Percentiles rank a stretch among this genome's conserved stretches.
phyloP scores from a whole-genome alignment of 169 alveolate species.

The Plasmodium vinckei region DNA sequence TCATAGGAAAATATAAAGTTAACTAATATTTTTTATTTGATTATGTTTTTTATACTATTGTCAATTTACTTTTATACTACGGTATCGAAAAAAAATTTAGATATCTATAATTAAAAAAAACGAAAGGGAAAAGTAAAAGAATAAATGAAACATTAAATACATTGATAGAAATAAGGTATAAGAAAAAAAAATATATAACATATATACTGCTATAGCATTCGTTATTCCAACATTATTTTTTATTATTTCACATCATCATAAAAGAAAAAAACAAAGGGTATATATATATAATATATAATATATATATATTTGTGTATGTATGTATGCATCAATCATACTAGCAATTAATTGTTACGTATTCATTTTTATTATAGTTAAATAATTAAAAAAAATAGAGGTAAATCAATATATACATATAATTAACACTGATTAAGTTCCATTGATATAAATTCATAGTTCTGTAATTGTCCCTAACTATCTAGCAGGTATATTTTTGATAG shows the following conservation, averaged over 20 bases:
- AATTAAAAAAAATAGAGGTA: neutral
- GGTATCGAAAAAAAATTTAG: neutral
- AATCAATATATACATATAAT: too few relatives aligned
- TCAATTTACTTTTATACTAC: constrained; percentile 1
- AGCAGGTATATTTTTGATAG: too few relatives aligned
- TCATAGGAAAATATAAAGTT: too few relatives aligned
- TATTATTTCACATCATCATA: constrained; percentile 6
- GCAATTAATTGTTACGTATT: neutral
- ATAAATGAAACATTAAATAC: neutral
- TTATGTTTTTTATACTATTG: neutral
- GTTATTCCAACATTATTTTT: neutral
- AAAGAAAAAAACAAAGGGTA: neutral
- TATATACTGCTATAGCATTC: neutral
- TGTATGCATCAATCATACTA: constrained; percentile 12
- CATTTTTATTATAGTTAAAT: neutral
- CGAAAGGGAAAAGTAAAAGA: neutral
- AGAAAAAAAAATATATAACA: constrained; percentile 11
- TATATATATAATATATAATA: constrained; percentile 12
- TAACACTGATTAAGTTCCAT: too few relatives aligned
- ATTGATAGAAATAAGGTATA: neutral
- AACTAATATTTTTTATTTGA: too few relatives aligned
- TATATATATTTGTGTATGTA: constrained; percentile 6
- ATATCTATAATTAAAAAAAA: constrained; percentile 1
- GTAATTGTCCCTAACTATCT: too few relatives aligned
- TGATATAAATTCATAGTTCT: too few relatives aligned